Conservation (phyloP, 2,329 filamentous ascomycete genomes). For the Phyllosticta citribraziliensis region DNA sequence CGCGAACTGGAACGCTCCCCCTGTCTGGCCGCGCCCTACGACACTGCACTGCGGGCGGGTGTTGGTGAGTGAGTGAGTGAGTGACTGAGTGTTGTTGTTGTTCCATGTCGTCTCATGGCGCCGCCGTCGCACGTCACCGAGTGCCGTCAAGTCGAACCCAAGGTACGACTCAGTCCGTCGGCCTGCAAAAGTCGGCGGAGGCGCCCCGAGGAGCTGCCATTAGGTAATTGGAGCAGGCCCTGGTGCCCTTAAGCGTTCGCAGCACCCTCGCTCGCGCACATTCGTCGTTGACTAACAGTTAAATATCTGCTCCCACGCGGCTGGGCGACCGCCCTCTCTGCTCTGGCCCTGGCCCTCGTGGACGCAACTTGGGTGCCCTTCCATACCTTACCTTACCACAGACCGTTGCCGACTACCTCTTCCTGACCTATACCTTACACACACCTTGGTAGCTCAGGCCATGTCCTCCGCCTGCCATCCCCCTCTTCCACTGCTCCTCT, state of each 20-base stretch:
- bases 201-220: constrained; percentile 11
- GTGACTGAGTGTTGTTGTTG: not conserved
- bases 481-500: constrained; percentile 6
- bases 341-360: not conserved
- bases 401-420: not conserved
- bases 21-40: not conserved
- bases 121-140: constrained; percentile 7
- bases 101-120: no score
- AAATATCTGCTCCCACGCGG: constrained; percentile 10
- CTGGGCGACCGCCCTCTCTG: not conserved
- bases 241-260: constrained; percentile 8
- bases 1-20: not conserved
- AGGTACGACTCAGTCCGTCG: constrained; percentile 8
- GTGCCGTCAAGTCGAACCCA: not conserved
- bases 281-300: constrained; percentile 6
- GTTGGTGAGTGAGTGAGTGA: constrained; percentile 7
- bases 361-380: not conserved
- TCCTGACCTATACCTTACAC: not conserved
- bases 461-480: constrained; percentile 7
- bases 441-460: constrained; percentile 4
- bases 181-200: constrained; percentile 7
- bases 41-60: not conserved
- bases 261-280: constrained; percentile 2
- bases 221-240: constrained; percentile 12
- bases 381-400: not conserved